A percentile compares a stretch with the other conserved stretches of the same genome.
Evolutionary conservation across 495 filamentous ascomycete genomes (phyloP).

Genomic region (Penicillium cinerascens): DNA sequence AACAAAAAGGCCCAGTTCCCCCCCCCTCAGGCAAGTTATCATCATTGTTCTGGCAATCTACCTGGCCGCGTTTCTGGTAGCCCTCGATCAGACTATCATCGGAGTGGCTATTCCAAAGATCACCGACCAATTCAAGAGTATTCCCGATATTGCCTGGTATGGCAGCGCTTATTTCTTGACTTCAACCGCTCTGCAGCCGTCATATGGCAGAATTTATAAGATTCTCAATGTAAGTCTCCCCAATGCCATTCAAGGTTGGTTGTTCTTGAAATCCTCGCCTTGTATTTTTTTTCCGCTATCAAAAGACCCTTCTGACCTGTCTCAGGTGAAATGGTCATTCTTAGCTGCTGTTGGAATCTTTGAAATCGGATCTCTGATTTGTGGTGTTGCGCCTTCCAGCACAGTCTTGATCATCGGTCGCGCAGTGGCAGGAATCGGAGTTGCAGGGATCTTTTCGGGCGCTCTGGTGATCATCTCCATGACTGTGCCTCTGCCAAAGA

Average conservation of each 20-base stretch:
- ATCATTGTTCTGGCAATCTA: slow-evolving; percentile 28
- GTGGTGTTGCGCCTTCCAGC: slow-evolving; percentile 64
- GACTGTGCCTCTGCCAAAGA: slow-evolving; percentile 59
- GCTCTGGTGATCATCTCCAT: slow-evolving; percentile 62
- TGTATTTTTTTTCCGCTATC: too few relatives aligned
- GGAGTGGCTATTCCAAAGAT: slow-evolving; percentile 42
- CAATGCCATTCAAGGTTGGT: too few relatives aligned
- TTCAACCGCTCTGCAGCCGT: slow-evolving; percentile 29
- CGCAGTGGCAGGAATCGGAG: slow-evolving; percentile 71
- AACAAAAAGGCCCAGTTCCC: too few relatives aligned
- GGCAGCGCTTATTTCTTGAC: slow-evolving; percentile 39
- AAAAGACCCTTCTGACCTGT: slow-evolving; percentile 38
- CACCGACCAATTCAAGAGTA: slow-evolving; percentile 40
- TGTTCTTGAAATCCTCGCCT: too few relatives aligned
- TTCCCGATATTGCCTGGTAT: slow-evolving; percentile 46
- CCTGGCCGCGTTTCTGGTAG: slow-evolving; percentile 47
- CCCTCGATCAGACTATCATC: slow-evolving; percentile 51
- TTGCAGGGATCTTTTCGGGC: slow-evolving; percentile 66
- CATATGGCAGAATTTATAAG: slow-evolving; percentile 32
- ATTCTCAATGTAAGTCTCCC: slow-evolving; percentile 18
- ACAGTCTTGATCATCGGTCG: slow-evolving; percentile 70
- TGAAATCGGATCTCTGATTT: slow-evolving; percentile 70
- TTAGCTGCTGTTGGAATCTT: slow-evolving; percentile 63
- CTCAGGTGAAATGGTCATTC: slow-evolving; percentile 57
- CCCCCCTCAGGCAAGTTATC: too few relatives aligned